Percentiles rank a stretch among this genome's conserved stretches.
Conservation (phyloP, 495 filamentous ascomycete genomes). For the Penicillium taxi region DNA sequence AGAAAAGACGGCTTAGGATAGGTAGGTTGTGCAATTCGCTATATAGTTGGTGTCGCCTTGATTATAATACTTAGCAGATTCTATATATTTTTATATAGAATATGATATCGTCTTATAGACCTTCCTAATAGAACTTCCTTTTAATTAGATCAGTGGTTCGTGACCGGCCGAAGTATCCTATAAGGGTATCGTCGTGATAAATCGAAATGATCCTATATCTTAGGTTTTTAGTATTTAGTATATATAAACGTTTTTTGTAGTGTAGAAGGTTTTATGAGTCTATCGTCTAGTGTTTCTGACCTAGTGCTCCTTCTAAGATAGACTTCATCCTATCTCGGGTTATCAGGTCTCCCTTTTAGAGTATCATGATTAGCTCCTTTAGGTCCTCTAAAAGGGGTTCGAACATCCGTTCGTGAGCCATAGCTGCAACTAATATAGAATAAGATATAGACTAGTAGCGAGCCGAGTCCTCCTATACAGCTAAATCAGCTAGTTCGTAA, state of each 20-base stretch:
- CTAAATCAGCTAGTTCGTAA: neutral
- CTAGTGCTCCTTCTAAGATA: neutral
- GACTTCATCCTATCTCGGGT: neutral
- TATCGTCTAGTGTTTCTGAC: neutral
- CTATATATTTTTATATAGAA: constrained; percentile 9
- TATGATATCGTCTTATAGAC: neutral
- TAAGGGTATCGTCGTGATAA: no score
- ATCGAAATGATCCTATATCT: neutral
- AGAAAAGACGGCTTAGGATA: neutral
- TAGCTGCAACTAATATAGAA: neutral
- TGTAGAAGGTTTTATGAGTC: constrained; percentile 10
- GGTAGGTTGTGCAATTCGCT: constrained; percentile 7
- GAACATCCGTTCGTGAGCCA: neutral
- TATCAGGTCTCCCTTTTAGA: no score
- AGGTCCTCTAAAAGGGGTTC: no score
- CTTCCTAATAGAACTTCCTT: constrained; percentile 5
- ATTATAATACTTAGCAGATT: constrained; percentile 3
- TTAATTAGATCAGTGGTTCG: constrained; percentile 7
- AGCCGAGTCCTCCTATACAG: neutral
- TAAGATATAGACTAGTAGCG: neutral
- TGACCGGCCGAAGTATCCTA: constrained; percentile 3
- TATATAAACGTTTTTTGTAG: neutral
- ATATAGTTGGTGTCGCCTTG: constrained; percentile 1
- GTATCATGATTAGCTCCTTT: no score
- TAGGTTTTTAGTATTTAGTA: constrained; percentile 7